Evolutionary conservation across 2,329 filamentous ascomycete species (phyloP).

Genomic region (Neopestalotiopsis rosae): DNA sequence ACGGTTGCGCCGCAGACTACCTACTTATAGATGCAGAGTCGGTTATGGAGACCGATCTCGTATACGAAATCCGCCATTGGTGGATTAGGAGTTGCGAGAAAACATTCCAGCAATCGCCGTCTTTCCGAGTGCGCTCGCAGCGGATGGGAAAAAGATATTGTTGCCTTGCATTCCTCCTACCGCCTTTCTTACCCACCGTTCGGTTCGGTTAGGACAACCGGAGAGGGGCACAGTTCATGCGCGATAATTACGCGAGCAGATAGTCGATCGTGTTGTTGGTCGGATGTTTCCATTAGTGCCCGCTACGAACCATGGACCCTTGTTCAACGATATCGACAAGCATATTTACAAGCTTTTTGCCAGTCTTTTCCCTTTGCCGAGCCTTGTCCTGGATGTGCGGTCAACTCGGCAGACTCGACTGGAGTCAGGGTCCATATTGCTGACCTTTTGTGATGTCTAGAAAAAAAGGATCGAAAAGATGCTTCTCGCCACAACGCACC

Average conservation of each 20-base stretch:
- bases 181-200: neutral
- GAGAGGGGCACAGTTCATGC: neutral
- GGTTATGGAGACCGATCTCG: neutral
- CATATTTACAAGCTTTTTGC: neutral
- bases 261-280: neutral
- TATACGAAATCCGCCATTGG: neutral
- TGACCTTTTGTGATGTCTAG: too few relatives aligned
- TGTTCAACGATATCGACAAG: neutral
- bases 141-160: neutral
- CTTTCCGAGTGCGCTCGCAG: neutral
- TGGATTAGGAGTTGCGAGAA: neutral
- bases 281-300: neutral
- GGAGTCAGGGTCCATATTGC: neutral
- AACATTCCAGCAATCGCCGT: neutral
- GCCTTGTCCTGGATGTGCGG: neutral
- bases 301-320: neutral
- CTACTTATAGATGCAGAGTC: too few relatives aligned
- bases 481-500: too few relatives aligned
- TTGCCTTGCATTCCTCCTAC: neutral
- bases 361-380: neutral
- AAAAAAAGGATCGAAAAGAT: too few relatives aligned
- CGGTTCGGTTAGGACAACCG: neutral
- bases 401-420: neutral
- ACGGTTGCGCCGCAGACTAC: too few relatives aligned
- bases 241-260: conserved; percentile 1